These are phyloP conservation scores for Fomitiporia mediterranea DNA, from an alignment of 1,284 basidiomycete species.

Conservation along the genomic window DNA sequence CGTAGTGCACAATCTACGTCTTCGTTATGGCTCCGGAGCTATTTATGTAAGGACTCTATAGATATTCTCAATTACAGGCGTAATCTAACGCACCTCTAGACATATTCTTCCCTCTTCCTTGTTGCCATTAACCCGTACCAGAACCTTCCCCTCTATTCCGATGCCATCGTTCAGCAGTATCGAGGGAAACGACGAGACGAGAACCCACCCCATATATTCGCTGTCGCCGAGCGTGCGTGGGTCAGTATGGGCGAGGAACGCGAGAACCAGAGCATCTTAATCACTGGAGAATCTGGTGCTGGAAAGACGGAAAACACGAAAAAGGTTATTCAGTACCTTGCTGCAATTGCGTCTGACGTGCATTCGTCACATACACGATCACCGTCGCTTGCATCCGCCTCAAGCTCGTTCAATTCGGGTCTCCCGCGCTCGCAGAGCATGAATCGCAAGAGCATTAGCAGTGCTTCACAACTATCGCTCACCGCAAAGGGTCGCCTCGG, in stretches of 20 bases:
- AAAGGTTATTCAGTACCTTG: conserved; percentile 99
- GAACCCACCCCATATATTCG: conserved; percentile 96
- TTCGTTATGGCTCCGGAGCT: conserved; percentile 87
- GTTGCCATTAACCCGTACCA: conserved; percentile 99
- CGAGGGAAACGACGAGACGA: conserved; percentile 90
- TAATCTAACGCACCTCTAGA: conserved; percentile 44
- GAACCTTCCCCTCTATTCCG: conserved; percentile 87
- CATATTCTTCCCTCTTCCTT: conserved; percentile 94
- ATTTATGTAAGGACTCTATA: conserved; percentile 77
- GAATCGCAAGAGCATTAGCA: conserved; percentile 19
- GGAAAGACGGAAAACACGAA: conserved; percentile 99
- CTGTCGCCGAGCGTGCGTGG: conserved; percentile 97
- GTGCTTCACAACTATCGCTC: conserved; percentile 36
- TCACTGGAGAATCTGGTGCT: conserved; percentile 98
- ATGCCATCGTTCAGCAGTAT: conserved; percentile 90
- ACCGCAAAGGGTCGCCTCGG: conserved; percentile 72
- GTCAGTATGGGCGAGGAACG: conserved; percentile 97
- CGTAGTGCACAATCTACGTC: conserved; percentile 93
- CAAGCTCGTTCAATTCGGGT: conserved; percentile 30
- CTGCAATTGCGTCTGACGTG: conserved; percentile 88
- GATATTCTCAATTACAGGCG: neutral
- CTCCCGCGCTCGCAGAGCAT: conserved; percentile 24
- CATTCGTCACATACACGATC: conserved; percentile 63
- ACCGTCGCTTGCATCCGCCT: conserved; percentile 44
- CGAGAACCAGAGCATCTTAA: conserved; percentile 97